These are phyloP conservation scores for Cryptococcus maquisensis DNA, from an alignment of 1,284 basidiomycete genomes.

Conservation along the genomic window DNA sequence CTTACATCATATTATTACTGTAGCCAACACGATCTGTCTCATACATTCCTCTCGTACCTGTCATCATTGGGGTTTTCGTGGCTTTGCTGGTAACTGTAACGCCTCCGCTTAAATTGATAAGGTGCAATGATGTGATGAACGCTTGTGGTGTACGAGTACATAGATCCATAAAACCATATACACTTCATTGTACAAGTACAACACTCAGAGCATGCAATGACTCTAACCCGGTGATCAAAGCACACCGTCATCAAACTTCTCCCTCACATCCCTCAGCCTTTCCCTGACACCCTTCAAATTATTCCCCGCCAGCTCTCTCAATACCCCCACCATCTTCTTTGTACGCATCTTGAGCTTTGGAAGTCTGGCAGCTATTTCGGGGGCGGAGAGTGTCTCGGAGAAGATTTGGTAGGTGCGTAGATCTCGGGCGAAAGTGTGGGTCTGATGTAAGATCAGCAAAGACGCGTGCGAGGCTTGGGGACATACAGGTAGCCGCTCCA, in stretches of 20 bases:
- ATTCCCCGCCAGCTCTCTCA: slow-evolving; percentile 37
- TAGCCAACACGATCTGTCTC: too few relatives aligned
- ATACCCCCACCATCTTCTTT: slow-evolving; percentile 20
- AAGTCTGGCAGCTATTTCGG: slow-evolving; percentile 14
- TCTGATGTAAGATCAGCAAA: slow-evolving; percentile 21
- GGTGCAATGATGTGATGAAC: too few relatives aligned
- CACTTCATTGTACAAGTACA: too few relatives aligned
- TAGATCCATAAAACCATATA: too few relatives aligned
- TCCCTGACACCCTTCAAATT: slow-evolving; percentile 36
- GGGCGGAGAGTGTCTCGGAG: slow-evolving; percentile 27
- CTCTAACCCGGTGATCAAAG: not conserved
- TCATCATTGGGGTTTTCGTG: too few relatives aligned
- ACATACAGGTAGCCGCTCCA: slow-evolving; percentile 43
- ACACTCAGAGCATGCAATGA: too few relatives aligned
- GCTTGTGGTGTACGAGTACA: too few relatives aligned
- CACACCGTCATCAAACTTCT: slow-evolving; percentile 20
- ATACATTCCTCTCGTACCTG: too few relatives aligned
- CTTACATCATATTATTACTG: too few relatives aligned
- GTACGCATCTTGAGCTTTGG: slow-evolving; percentile 25
- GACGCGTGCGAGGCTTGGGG: not conserved
- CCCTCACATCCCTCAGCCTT: slow-evolving; percentile 28
- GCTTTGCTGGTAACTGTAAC: too few relatives aligned
- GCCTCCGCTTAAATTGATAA: too few relatives aligned
- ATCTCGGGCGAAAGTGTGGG: slow-evolving; percentile 48
- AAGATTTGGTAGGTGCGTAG: slow-evolving; percentile 39